phyloP scores from a whole-genome alignment of 805 yeast genomes.

The Isabelozyma rhagii region DNA sequence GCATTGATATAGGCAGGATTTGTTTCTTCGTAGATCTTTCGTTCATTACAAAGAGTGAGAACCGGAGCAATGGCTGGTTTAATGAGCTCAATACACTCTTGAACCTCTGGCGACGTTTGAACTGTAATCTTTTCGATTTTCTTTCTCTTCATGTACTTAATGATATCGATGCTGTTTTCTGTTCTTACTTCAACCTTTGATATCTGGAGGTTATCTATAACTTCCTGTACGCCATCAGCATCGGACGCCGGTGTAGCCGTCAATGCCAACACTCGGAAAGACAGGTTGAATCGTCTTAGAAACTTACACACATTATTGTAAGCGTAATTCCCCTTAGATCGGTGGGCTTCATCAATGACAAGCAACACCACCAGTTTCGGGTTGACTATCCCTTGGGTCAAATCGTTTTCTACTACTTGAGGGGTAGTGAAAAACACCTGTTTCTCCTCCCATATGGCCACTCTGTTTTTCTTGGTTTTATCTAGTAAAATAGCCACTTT shows the following conservation, averaged over 20 bases:
- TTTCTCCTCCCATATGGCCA: constrained; percentile 71
- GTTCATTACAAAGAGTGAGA: constrained; percentile 58
- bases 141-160: constrained; percentile 72
- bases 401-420: constrained; percentile 90
- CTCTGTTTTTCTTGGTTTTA: constrained; percentile 55
- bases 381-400: constrained; percentile 67
- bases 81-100: constrained; percentile 50
- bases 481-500: constrained; percentile 79
- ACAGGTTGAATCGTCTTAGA: constrained; percentile 47
- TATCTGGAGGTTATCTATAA: constrained; percentile 68
- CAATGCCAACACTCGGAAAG: constrained; percentile 76
- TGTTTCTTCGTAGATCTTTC: constrained; percentile 58
- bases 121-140: constrained; percentile 59
- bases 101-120: constrained; percentile 51
- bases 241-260: constrained; percentile 96
- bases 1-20: constrained; percentile 70
- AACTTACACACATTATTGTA: constrained; percentile 79
- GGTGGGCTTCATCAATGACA: constrained; percentile 93
- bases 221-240: constrained; percentile 82
- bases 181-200: constrained; percentile 83
- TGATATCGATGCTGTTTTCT: constrained; percentile 76
- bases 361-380: constrained; percentile 73
- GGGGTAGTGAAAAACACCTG: constrained; percentile 93
- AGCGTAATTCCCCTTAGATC: constrained; percentile 88
- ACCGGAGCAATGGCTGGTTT: constrained; percentile 68